These are phyloP conservation scores for Neoascochyta sp. DNA, from an alignment of 2,329 filamentous ascomycete species.

Conservation along the genomic window DNA sequence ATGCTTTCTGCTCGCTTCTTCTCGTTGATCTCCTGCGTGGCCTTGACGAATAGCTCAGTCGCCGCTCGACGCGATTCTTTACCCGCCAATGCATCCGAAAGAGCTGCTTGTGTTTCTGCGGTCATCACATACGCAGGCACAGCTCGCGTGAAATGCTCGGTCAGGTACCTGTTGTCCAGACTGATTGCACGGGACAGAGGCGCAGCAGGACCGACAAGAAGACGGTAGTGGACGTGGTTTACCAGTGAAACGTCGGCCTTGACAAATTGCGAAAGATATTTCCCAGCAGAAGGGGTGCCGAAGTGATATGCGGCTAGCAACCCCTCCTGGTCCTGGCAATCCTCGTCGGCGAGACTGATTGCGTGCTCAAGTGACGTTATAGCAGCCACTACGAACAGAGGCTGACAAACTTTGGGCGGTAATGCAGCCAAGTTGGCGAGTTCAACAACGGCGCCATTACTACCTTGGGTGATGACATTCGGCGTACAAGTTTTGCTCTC, in stretches of 20 bases:
- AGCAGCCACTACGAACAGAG: constrained; percentile 46
- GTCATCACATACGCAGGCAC: constrained; percentile 16
- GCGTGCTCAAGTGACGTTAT: constrained; percentile 54
- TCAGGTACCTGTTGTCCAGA: constrained; percentile 16
- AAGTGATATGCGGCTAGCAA: constrained; percentile 54
- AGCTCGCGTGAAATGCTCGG: constrained; percentile 16
- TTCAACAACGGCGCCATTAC: constrained; percentile 20
- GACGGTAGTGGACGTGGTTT: constrained; percentile 55
- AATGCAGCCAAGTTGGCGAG: constrained; percentile 24
- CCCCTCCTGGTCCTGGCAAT: constrained; percentile 17
- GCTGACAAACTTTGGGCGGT: constrained; percentile 40
- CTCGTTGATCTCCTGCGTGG: constrained; percentile 25
- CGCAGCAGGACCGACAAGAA: constrained; percentile 44
- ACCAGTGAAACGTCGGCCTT: constrained; percentile 49
- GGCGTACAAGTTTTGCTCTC: constrained; percentile 18
- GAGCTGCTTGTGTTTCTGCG: constrained; percentile 10
- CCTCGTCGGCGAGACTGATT: constrained; percentile 46
- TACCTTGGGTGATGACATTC: constrained; percentile 22
- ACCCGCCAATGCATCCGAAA: constrained; percentile 13
- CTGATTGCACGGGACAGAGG: constrained; percentile 15
- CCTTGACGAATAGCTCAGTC: constrained; percentile 11
- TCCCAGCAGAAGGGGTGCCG: constrained; percentile 48
- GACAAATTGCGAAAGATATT: constrained; percentile 59
- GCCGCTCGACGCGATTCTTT: constrained; percentile 12
- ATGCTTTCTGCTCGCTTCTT: constrained; percentile 35